phyloP scores from a whole-genome alignment of 176 grass and related monocot species.

The Miscanthus lutarioriparius region DNA sequence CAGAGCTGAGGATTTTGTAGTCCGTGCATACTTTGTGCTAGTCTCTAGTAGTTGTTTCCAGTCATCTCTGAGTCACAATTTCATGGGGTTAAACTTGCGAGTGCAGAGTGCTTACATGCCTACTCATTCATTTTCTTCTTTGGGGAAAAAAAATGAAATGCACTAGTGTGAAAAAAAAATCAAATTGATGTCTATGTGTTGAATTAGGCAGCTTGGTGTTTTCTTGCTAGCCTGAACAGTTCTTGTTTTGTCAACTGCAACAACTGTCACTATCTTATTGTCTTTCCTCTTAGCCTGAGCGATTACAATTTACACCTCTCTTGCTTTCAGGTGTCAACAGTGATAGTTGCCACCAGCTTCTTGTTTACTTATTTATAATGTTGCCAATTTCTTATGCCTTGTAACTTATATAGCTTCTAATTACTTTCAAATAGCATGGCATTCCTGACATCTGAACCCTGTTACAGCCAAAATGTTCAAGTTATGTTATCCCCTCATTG shows the following conservation, averaged over 20 bases:
- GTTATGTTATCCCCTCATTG: background rate
- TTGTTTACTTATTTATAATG: background rate
- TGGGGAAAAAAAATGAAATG: background rate
- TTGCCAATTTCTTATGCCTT: background rate
- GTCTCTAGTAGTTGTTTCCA: background rate
- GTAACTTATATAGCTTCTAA: background rate
- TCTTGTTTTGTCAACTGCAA: background rate
- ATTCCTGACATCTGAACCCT: background rate
- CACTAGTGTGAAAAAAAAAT: background rate
- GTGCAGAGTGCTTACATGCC: background rate
- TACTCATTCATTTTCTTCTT: background rate
- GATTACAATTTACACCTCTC: background rate
- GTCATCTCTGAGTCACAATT: background rate
- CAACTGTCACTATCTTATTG: background rate
- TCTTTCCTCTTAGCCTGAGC: background rate
- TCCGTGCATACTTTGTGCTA: background rate
- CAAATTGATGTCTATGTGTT: background rate
- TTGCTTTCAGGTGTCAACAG: background rate
- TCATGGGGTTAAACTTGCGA: background rate
- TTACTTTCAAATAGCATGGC: conserved; percentile 6
- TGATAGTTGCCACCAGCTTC: background rate
- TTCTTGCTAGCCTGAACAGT: background rate
- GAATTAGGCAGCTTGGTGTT: background rate
- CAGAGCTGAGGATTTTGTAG: background rate
- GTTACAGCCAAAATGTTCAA: background rate